phyloP scores from a whole-genome alignment of 352 stramenopile species.

The Phytophthora sp. region DNA sequence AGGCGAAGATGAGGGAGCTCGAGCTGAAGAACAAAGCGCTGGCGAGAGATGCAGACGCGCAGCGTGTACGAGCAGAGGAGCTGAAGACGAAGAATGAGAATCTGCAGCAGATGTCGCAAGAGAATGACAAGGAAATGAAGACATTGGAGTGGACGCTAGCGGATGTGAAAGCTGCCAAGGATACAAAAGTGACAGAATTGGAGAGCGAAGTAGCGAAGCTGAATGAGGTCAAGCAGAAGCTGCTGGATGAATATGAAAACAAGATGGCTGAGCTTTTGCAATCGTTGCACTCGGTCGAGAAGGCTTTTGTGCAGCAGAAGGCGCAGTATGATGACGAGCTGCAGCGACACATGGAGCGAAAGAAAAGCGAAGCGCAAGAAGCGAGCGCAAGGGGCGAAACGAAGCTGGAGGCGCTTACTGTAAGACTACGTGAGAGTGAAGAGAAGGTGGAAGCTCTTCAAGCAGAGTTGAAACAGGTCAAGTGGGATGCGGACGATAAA shows the following conservation, averaged over 20 bases:
- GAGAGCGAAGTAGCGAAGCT: slow-evolving; percentile 61
- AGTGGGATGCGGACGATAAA: slow-evolving; percentile 70
- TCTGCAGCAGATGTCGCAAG: slow-evolving; percentile 58
- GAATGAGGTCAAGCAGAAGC: slow-evolving; percentile 74
- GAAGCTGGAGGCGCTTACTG: slow-evolving; percentile 53
- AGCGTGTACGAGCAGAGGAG: slow-evolving; percentile 53
- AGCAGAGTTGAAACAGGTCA: slow-evolving; percentile 62
- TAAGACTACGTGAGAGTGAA: slow-evolving; percentile 58
- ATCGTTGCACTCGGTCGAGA: slow-evolving; percentile 82
- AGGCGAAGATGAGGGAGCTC: slow-evolving; percentile 54
- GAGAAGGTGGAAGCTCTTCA: slow-evolving; percentile 57
- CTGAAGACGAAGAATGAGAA: slow-evolving; percentile 74
- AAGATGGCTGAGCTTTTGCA: slow-evolving; percentile 88
- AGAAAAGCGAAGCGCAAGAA: slow-evolving; percentile 50
- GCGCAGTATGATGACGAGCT: slow-evolving; percentile 78
- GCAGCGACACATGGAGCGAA: slow-evolving; percentile 48
- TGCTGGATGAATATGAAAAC: slow-evolving; percentile 85
- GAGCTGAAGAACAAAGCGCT: slow-evolving; percentile 65
- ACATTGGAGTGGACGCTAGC: slow-evolving; percentile 72
- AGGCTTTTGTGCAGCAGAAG: slow-evolving; percentile 87
- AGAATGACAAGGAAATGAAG: slow-evolving; percentile 75
- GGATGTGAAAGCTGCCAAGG: slow-evolving; percentile 61
- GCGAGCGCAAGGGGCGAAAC: slow-evolving; percentile 32
- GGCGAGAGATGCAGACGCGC: slow-evolving; percentile 48
- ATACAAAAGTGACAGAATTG: slow-evolving; percentile 68